Evolutionary conservation across 1,139 yeast species (phyloP).

Genomic region (Geotrichum citri-aurantii): DNA sequence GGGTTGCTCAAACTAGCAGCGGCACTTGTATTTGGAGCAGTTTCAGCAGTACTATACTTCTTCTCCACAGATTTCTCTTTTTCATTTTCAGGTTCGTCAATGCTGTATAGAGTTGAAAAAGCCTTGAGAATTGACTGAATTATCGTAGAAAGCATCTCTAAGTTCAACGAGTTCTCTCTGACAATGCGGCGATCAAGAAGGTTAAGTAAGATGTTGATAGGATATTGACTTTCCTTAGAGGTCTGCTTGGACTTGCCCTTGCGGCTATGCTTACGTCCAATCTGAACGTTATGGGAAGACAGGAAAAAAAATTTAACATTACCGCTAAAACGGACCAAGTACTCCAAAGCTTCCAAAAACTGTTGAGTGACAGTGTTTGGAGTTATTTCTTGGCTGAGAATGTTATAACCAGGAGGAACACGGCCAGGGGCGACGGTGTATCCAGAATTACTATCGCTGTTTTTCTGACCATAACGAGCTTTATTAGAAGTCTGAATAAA

Average conservation of each 20-base stretch:
- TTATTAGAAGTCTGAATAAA: constrained; percentile 48
- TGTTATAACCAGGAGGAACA: constrained; percentile 18
- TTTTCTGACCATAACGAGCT: constrained; percentile 25
- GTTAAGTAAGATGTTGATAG: constrained; percentile 62
- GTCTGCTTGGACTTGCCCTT: constrained; percentile 39
- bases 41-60: background rate
- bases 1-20: background rate
- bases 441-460: constrained; percentile 29
- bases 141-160: constrained; percentile 72
- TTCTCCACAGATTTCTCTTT: constrained; percentile 21
- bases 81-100: constrained; percentile 23
- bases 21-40: constrained; percentile 1
- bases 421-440: constrained; percentile 22
- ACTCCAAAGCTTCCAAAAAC: constrained; percentile 68
- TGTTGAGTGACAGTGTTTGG: constrained; percentile 72
- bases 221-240: constrained; percentile 48
- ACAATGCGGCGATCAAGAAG: constrained; percentile 60
- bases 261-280: constrained; percentile 43
- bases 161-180: constrained; percentile 63
- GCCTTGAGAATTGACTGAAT: constrained; percentile 76
- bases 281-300: constrained; percentile 69
- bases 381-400: constrained; percentile 50
- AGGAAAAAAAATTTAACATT: constrained; percentile 71
- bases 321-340: constrained; percentile 60
- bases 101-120: constrained; percentile 39